Evolutionary conservation across 805 yeast species (phyloP).

Genomic region (Priceomyces fermenticarens): DNA sequence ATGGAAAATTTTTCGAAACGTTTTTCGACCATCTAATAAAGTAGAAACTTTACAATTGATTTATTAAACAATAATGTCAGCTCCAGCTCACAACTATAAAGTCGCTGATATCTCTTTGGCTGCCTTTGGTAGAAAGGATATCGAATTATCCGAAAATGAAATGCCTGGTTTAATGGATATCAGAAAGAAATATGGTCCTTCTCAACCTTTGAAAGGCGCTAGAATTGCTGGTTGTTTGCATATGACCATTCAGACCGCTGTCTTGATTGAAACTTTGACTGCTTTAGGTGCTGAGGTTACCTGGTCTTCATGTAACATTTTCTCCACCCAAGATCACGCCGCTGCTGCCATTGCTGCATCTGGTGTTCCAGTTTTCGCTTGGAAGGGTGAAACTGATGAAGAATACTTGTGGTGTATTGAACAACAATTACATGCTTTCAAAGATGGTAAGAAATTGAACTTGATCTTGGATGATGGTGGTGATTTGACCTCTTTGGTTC

Average conservation of each 20-base stretch:
- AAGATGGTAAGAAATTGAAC: slow-evolving; percentile 92
- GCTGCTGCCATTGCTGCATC: slow-evolving; percentile 99
- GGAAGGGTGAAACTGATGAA: slow-evolving; percentile 99
- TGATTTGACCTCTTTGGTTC: slow-evolving; percentile 94
- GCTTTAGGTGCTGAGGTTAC: slow-evolving; percentile 99
- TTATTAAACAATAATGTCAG: slow-evolving; percentile 22
- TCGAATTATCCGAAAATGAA: slow-evolving; percentile 97
- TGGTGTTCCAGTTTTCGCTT: slow-evolving; percentile 98
- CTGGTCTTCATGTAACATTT: slow-evolving; percentile 99
- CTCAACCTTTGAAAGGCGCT: slow-evolving; percentile 97
- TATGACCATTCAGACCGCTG: slow-evolving; percentile 99
- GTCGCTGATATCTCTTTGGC: slow-evolving; percentile 98
- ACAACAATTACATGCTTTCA: slow-evolving; percentile 97
- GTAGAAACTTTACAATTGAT: no score
- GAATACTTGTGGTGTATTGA: slow-evolving; percentile 99
- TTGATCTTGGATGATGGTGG: slow-evolving; percentile 99
- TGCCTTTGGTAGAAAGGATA: slow-evolving; percentile 99
- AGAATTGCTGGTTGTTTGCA: slow-evolving; percentile 98
- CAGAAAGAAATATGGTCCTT: slow-evolving; percentile 85
- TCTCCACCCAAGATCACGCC: slow-evolving; percentile 99
- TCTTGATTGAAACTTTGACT: slow-evolving; percentile 92
- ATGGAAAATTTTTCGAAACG: slow-evolving; percentile 3
- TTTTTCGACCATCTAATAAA: no score
- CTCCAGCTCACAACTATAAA: slow-evolving; percentile 68
- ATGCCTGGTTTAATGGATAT: slow-evolving; percentile 99